A percentile compares a stretch with the other conserved stretches of the same genome.
Conservation (phyloP, 768 basidiomycete genomes). For the Phaeotremella fagi region DNA sequence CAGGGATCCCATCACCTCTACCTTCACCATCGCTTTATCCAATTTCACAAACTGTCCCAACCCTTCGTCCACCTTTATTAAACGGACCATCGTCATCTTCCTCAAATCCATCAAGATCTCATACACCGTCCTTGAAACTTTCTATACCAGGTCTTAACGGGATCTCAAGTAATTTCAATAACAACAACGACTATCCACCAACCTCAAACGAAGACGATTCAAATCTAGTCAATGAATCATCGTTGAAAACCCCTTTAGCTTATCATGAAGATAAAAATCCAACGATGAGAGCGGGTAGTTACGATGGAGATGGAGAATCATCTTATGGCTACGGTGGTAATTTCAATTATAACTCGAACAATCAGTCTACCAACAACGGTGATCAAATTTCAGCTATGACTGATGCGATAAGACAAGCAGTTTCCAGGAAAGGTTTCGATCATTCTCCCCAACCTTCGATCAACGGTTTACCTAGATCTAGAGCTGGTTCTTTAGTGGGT, state of each 20-base stretch:
- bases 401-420: constrained; percentile 26
- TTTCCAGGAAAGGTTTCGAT: constrained; percentile 26
- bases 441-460: constrained; percentile 12
- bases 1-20: constrained; percentile 23
- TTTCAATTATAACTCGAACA: background rate
- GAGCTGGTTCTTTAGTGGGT: background rate
- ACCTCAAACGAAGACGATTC: constrained; percentile 10
- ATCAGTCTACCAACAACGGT: background rate
- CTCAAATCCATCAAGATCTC: background rate
- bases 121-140: constrained; percentile 16
- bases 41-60: constrained; percentile 1
- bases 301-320: constrained; percentile 33
- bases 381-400: constrained; percentile 32
- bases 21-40: constrained; percentile 7
- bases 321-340: constrained; percentile 35
- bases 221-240: constrained; percentile 9
- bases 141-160: constrained; percentile 24
- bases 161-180: constrained; percentile 9
- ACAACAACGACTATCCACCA: constrained; percentile 10
- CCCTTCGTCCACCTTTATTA: constrained; percentile 19
- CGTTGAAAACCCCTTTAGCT: constrained; percentile 16
- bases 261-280: constrained; percentile 32
- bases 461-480: constrained; percentile 1
- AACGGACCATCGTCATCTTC: constrained; percentile 22
- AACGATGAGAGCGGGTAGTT: constrained; percentile 28